These are phyloP conservation scores for Prillingera fragicola DNA, from an alignment of 1,284 basidiomycete genomes.

Conservation along the genomic window DNA sequence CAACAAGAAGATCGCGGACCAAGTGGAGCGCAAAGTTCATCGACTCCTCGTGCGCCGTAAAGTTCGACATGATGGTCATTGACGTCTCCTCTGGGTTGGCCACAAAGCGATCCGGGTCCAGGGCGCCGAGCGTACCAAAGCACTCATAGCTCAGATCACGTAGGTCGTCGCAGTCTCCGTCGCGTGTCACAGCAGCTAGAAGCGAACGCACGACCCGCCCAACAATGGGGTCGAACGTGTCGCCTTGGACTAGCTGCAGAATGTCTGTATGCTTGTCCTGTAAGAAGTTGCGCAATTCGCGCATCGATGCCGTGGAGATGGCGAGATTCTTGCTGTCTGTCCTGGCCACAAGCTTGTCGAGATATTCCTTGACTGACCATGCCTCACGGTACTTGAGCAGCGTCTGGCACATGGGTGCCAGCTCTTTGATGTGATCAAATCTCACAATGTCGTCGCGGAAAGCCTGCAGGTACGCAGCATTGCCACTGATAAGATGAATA, in stretches of 20 bases:
- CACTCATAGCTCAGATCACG: constrained; percentile 76
- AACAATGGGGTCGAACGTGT: constrained; percentile 75
- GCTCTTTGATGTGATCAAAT: constrained; percentile 63
- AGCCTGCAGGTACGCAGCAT: constrained; percentile 51
- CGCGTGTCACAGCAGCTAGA: constrained; percentile 66
- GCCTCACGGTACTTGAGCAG: constrained; percentile 54
- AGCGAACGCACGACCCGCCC: constrained; percentile 66
- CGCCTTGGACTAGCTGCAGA: constrained; percentile 68
- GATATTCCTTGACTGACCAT: constrained; percentile 56
- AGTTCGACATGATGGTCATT: constrained; percentile 76
- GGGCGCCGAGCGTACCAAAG: constrained; percentile 86
- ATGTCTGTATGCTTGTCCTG: constrained; percentile 52
- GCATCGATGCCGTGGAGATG: constrained; percentile 69
- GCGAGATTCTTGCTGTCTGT: constrained; percentile 74
- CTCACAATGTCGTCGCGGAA: constrained; percentile 75
- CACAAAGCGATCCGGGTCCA: constrained; percentile 85
- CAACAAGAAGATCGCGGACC: constrained; percentile 78
- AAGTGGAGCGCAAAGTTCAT: constrained; percentile 78
- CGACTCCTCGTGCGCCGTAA: constrained; percentile 72
- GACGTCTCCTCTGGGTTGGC: constrained; percentile 53
- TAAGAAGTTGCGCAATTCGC: constrained; percentile 69
- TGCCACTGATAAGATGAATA: constrained; percentile 67
- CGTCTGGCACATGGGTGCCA: constrained; percentile 53
- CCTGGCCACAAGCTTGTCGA: constrained; percentile 69
- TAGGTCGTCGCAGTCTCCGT: constrained; percentile 62